Evolutionary conservation across 2,329 filamentous ascomycete genomes (phyloP), one percentile per base, ranked within the genome.

Genomic region (Epichloe gansuensis): DNA sequence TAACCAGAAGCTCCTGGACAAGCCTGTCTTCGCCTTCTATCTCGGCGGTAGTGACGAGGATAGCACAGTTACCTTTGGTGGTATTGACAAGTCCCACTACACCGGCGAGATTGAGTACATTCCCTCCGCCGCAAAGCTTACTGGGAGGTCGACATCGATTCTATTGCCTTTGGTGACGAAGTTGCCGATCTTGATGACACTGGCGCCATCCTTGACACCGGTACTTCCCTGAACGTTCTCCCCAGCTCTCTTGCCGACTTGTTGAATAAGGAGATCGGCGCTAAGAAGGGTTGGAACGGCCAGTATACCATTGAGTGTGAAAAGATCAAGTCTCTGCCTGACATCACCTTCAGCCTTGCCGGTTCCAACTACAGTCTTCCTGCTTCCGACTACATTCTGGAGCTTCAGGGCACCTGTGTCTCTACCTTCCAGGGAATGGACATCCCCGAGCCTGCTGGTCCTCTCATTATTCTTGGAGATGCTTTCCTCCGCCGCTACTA

Each of bases 381-480:
- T 53, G 75, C 93, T 15, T 85, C 85, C 59, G 93, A 98, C 75
- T 98, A 98, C 76, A 91, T 96, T 61, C 83, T 98, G 42, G 91
- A 98, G 73, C 82, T 96, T 44, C 87, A 91, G 67, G 93, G 91
- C 62, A 91, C 85, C 68, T 98, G 93, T 73, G 95, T 98, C 72
- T 96, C 90, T 57, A 87, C 89, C 61, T 95, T 98, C 75, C 94
- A 95, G 83, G 91, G 90, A 63, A 95, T 97, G 85, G 93, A 91
- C 69, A 83, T 89, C 74, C 86, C 90, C 53, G 86, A 84, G 65
- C 90, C 90, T 41, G 85, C 86, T 55, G 91, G 93, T 46, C 93
- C 93, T 61, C 82, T 98, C 59, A 91, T 89, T 57, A 98, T 98
- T 59, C 83, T 98, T 28, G 93, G 93, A 64, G 90, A 95, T 69